Evolutionary conservation across 129 eudicot species (phyloP), one percentile per base, ranked within the genome.

Genomic region (Gnaphalium uliginosum): DNA sequence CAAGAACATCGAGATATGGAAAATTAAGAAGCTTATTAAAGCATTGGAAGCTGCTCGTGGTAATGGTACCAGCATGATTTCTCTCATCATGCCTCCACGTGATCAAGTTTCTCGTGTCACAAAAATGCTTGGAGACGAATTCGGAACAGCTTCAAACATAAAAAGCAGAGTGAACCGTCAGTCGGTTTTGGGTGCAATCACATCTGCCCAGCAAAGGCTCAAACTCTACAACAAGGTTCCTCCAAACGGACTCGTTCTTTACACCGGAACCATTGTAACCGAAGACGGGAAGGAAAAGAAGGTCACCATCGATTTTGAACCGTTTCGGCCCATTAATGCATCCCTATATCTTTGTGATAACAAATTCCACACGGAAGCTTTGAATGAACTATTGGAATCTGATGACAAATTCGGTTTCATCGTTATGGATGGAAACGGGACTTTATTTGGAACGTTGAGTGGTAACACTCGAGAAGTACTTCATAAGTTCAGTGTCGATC

Each of bases 1-100:
- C 75, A 81, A 81, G 43, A 81, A 81, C 81, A 81, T 81, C 18
- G 77, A 81, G 50, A 69, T 81, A 75, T 81, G 84, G 84, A 81
- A 81, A 72, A 81, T 81, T 37, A 81, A 81, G 75, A 81, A 81
- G 65, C 84, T 81, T 48, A 81, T 81, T 39, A 81, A 81, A 51
- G 84, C 81, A 50, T 27, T 81, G 4, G 84, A 81, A 75, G 81
- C 84, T 43, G 84, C 84, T 13, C 76, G 81, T 61, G 84, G 84
- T 69, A 81, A 81, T 5, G 81, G 84, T 59, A 81, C 84, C n/a
- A 81, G 77, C 84, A 81, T 81, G 84, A 81, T 81, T 1, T 81
- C 84, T 68, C 84, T 81, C 14, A 81, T 81, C n/a, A 81, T 81
- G 84, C 84, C 84, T 7, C 84, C 84, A 51, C 84, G 84, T 8